Conservation (phyloP, 805 yeast species). For the Ogataea salicorniae region DNA sequence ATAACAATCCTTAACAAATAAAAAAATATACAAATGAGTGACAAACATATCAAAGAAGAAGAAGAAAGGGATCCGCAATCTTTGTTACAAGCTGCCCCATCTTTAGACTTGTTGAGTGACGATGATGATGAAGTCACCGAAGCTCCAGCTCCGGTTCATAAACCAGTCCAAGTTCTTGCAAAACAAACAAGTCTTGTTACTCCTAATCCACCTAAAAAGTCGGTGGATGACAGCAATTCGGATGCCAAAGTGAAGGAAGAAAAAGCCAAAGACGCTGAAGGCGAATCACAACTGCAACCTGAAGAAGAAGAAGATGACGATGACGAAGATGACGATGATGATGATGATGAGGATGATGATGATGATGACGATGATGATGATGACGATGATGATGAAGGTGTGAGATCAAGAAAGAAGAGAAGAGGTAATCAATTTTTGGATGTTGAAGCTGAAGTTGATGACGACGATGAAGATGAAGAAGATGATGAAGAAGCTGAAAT, state of each 20-base stretch:
- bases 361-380: slow-evolving; percentile 40
- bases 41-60: no score
- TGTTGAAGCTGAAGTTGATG: slow-evolving; percentile 98
- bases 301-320: slow-evolving; percentile 8
- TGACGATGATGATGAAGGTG: slow-evolving; percentile 52
- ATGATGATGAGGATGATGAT: slow-evolving; percentile 29
- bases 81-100: no score
- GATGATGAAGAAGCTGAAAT: slow-evolving; percentile 95
- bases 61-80: no score
- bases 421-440: slow-evolving; percentile 85
- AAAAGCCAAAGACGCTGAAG: neutral
- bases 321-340: slow-evolving; percentile 20
- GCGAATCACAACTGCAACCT: slow-evolving; percentile 4
- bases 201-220: neutral
- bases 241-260: neutral
- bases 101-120: no score
- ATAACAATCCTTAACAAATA: no score
- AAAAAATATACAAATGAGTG: no score
- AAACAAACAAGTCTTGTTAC: no score
- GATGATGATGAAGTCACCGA: no score
- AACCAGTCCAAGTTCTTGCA: no score
- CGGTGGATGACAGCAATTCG: neutral
- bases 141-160: no score
- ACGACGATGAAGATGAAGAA: slow-evolving; percentile 89
- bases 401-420: slow-evolving; percentile 42